phyloP scores from a whole-genome alignment of 2,329 filamentous ascomycete genomes.

The Tolypocladium tropicale region DNA sequence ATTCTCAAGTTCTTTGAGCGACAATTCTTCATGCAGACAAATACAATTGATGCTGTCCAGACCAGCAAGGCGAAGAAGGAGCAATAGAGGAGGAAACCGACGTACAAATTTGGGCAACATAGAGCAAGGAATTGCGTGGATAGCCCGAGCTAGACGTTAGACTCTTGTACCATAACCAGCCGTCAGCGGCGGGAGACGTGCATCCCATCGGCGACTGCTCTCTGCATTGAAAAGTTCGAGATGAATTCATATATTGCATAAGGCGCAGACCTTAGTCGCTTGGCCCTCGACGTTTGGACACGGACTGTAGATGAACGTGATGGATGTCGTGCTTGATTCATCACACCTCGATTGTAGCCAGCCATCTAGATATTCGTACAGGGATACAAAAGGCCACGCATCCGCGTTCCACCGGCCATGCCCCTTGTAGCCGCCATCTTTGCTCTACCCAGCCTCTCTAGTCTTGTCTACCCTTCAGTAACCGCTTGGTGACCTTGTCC shows the following conservation, averaged over 20 bases:
- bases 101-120: constrained; percentile 8
- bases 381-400: constrained; percentile 1
- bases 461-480: constrained; percentile 96
- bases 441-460: constrained; percentile 29
- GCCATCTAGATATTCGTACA: constrained; percentile 10
- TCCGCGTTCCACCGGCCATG: background rate
- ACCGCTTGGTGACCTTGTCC: constrained; percentile 97
- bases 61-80: constrained; percentile 42
- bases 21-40: constrained; percentile 49
- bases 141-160: constrained; percentile 16
- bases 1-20: constrained; percentile 70
- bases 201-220: background rate
- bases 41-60: constrained; percentile 24
- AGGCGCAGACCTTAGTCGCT: background rate
- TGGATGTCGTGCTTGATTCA: background rate
- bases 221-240: background rate
- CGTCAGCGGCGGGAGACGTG: background rate
- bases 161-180: constrained; percentile 18
- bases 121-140: constrained; percentile 5
- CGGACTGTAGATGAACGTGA: background rate
- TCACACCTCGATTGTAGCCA: constrained; percentile 3
- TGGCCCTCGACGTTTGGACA: background rate
- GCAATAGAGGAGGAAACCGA: constrained; percentile 25
- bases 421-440: constrained; percentile 7
- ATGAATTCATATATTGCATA: background rate